Evolutionary conservation across 208 protist genomes (phyloP).

Genomic region (Trypanosomatidae sp.): DNA sequence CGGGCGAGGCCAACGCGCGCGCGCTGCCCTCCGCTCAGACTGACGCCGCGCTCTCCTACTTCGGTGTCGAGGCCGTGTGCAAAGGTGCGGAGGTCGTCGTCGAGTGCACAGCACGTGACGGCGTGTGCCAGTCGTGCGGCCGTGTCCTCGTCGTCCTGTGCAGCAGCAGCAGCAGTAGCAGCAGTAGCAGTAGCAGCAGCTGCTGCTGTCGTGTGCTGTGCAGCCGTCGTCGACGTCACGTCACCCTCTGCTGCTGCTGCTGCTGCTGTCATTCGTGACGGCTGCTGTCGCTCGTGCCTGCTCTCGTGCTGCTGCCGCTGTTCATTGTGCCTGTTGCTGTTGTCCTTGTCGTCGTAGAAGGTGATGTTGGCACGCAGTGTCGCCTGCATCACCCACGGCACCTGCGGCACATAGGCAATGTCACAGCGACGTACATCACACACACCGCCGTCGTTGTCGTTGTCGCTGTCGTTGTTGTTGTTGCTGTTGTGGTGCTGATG

Average conservation of each 20-base stretch:
- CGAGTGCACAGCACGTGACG: conserved; percentile 42
- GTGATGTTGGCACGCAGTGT: conserved; percentile 90
- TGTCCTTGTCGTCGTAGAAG: conserved; percentile 60
- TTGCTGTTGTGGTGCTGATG: no score
- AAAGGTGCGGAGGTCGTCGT: conserved; percentile 55
- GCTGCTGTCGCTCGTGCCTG: no score
- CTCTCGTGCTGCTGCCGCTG: no score
- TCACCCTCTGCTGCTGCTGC: no score
- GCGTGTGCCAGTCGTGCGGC: conserved; percentile 4
- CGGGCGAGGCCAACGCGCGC: conserved; percentile 74
- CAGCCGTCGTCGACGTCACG: conserved; percentile 11
- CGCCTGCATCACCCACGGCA: conserved; percentile 87
- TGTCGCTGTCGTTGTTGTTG: no score
- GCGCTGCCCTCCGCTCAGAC: conserved; percentile 82
- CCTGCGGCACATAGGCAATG: conserved; percentile 86
- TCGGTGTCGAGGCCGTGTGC: conserved; percentile 10
- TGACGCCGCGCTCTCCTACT: conserved; percentile 36
- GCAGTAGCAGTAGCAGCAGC: background rate
- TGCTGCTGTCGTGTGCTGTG: conserved; percentile 10
- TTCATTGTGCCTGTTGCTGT: no score
- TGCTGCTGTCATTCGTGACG: no score
- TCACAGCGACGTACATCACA: no score
- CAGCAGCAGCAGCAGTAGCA: no score
- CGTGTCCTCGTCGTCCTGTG: no score
- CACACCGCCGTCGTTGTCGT: no score